Evolutionary conservation across 257 asterid species (phyloP).

Genomic region (Jacaranda copaia): DNA sequence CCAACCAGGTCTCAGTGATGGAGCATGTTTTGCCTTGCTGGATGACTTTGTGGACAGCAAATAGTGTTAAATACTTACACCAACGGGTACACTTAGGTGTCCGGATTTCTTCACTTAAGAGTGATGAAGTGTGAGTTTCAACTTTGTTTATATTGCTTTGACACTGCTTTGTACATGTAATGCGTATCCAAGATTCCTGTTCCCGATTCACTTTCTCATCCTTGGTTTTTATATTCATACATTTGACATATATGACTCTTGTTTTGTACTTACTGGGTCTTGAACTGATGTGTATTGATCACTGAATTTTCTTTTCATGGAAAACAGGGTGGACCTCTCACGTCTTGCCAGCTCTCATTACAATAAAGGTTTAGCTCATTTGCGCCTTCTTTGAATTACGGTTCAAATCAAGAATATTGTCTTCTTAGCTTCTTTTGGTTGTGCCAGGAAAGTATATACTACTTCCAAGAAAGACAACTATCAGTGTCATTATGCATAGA

Average conservation of each 20-base stretch:
- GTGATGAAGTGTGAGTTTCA: conserved; percentile 76
- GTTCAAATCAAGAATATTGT: conserved; percentile 18
- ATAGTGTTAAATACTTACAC: conserved; percentile 50
- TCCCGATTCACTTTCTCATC: conserved; percentile 7
- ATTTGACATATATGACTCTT: neutral
- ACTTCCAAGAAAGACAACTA: conserved; percentile 51
- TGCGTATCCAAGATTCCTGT: conserved; percentile 5
- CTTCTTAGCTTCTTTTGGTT: conserved; percentile 33
- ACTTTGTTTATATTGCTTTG: conserved; percentile 19
- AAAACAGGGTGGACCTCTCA: conserved; percentile 68
- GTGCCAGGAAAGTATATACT: conserved; percentile 70
- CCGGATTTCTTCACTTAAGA: conserved; percentile 69
- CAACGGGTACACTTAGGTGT: conserved; percentile 66
- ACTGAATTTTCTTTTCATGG: conserved; percentile 35
- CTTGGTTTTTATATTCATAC: conserved; percentile 6
- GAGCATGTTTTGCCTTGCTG: conserved; percentile 89
- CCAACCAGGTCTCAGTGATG: conserved; percentile 75
- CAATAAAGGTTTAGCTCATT: conserved; percentile 63
- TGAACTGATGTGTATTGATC: conserved; percentile 23
- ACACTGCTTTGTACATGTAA: conserved; percentile 13
- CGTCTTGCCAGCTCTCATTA: conserved; percentile 65
- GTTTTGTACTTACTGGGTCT: neutral
- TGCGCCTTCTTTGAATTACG: conserved; percentile 16
- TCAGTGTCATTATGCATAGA: conserved; percentile 69
- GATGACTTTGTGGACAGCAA: conserved; percentile 69